A percentile compares a stretch with the other conserved stretches of the same genome.
Conservation (phyloP, 768 basidiomycete species). For the Peribolospora baueri region DNA sequence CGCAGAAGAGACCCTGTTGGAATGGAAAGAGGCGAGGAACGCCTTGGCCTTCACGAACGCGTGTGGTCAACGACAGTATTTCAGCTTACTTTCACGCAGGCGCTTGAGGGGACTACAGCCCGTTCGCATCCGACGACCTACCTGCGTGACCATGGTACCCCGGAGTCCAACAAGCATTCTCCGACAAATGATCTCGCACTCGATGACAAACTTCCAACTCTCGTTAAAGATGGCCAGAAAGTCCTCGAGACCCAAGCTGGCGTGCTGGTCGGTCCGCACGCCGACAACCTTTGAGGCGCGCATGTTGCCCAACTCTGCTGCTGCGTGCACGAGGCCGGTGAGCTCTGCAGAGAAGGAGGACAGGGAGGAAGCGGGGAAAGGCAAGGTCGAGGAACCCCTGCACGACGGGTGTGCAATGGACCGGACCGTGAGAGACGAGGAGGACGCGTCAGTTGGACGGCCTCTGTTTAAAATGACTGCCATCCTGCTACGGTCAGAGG, state of each 20-base stretch:
- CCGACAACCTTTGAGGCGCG: slow-evolving; percentile 55
- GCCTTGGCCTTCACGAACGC: slow-evolving; percentile 39
- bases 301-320: slow-evolving; percentile 63
- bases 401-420: no score
- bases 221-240: slow-evolving; percentile 63
- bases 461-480: no score
- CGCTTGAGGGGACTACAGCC: no score
- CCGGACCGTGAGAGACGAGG: no score
- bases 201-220: slow-evolving; percentile 73
- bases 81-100: no score
- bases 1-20: slow-evolving; percentile 45
- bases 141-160: slow-evolving; percentile 64
- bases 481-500: no score
- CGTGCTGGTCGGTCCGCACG: slow-evolving; percentile 53
- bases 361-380: neutral
- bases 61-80: neutral
- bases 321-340: slow-evolving; percentile 47
- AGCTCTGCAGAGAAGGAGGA: slow-evolving; percentile 28
- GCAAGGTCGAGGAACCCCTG: neutral
- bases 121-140: slow-evolving; percentile 13
- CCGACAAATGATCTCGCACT: slow-evolving; percentile 58
- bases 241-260: slow-evolving; percentile 39
- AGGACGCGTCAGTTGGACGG: slow-evolving; percentile 22
- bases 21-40: slow-evolving; percentile 70
- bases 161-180: slow-evolving; percentile 83